These are phyloP conservation scores for Peronospora destructor DNA, from an alignment of 352 stramenopile genomes.

Conservation along the genomic window DNA sequence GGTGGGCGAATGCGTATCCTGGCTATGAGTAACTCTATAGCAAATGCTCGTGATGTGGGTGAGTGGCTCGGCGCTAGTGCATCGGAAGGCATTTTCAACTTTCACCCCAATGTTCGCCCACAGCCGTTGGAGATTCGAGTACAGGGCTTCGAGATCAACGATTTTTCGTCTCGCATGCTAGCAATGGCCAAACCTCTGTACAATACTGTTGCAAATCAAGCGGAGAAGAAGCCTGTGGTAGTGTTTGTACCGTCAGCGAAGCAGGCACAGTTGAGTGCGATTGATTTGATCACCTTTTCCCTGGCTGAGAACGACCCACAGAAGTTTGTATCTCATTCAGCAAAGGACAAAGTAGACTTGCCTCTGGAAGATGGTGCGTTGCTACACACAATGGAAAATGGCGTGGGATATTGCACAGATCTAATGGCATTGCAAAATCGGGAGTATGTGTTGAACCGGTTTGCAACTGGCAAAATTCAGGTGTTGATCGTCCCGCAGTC, in stretches of 20 bases:
- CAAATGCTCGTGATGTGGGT: conserved; percentile 96
- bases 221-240: conserved; percentile 84
- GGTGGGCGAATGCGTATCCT: conserved; percentile 86
- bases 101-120: conserved; percentile 89
- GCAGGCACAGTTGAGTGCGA: conserved; percentile 97
- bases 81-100: conserved; percentile 74
- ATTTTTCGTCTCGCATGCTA: conserved; percentile 94
- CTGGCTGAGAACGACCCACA: conserved; percentile 75
- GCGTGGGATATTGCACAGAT: conserved; percentile 94
- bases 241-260: conserved; percentile 97
- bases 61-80: conserved; percentile 95
- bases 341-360: conserved; percentile 33
- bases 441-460: conserved; percentile 86
- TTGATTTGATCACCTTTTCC: conserved; percentile 98
- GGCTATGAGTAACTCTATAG: conserved; percentile 92
- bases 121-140: conserved; percentile 96
- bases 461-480: conserved; percentile 79
- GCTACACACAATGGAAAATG: conserved; percentile 89
- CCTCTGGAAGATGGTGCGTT: conserved; percentile 87
- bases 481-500: conserved; percentile 93
- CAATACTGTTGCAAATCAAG: conserved; percentile 89
- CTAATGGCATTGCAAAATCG: conserved; percentile 90
- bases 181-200: conserved; percentile 98
- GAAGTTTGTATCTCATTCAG: conserved; percentile 46
- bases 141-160: conserved; percentile 96